Base-by-base conservation (phyloP, 345 rosid species). In the Pelargonium nanum region DNA sequence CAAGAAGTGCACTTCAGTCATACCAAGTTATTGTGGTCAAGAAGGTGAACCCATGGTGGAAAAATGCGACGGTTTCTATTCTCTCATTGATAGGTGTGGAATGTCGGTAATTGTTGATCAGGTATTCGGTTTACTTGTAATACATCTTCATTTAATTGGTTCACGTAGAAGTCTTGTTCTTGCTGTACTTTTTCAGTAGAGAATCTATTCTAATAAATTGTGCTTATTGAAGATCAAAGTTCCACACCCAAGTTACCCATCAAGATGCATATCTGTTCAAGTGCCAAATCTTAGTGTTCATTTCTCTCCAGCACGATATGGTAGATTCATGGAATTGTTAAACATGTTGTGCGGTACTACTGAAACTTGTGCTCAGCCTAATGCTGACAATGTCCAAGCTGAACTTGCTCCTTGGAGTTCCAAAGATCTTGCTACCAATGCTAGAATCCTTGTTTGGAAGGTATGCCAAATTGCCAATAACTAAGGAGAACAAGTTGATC, bases 261-360 rank as follows among this genome's bases (percentile, higher is more conserved):
- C 99, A 55, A 87, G 94, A 19, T 83, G 88, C 64, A 79, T 93
- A 71, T 87, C 96, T 62, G 70, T 93, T 72, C 92, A 93, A 93
- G 92, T 93, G 67, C 99, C 99, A 63, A 93, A 80, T 76, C 88
- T 93, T 76, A 82, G 95, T 74, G 75, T 93, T 79, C 99, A 93
- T 80, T 79, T 89, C 71, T 93, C 99, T 55, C 99, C 96, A 26
- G 77, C 74, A 25, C 83, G 99, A 78, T 93, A 85, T 61, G 57
- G 70, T 74, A 80, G 81, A 74, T 80, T 89, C 70, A 70, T 84
- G 83, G 95, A 87, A 69, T 76, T 93, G 70, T 67, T 78, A 60
- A 76, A 81, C 65, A 79, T 89, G 70, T 61, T 81, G 65, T 68
- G 74, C 65, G 81, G 73, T 60, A 71, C 84, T 28, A 74, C 77